phyloP scores from a whole-genome alignment of 257 asterid genomes.

The Salvia rosmarinus region DNA sequence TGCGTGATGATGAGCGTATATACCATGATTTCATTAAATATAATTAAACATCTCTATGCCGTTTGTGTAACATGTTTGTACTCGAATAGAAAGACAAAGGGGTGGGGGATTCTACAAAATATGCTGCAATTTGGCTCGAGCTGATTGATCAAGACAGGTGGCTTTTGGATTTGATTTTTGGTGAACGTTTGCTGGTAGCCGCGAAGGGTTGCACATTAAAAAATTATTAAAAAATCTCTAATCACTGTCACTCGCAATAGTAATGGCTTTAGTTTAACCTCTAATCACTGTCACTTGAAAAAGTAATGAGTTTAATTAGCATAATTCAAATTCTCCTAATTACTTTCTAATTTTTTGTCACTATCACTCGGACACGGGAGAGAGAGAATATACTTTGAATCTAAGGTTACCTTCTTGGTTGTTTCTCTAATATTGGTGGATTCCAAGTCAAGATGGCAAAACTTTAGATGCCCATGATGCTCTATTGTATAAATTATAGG shows the following conservation, averaged over 20 bases:
- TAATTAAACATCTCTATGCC: too few species aligned
- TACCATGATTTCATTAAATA: too few species aligned
- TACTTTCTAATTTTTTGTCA: not conserved
- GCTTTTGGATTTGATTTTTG: constrained; percentile 28
- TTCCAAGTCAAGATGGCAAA: constrained; percentile 5
- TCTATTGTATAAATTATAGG: too few species aligned
- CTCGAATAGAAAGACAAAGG: not conserved
- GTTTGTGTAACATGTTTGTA: not conserved
- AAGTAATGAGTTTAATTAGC: not conserved
- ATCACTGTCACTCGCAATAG: constrained; percentile 2
- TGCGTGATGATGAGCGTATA: not conserved
- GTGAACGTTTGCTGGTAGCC: constrained; percentile 34
- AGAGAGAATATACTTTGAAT: constrained; percentile 28
- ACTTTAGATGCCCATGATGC: too few species aligned
- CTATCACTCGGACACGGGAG: not conserved
- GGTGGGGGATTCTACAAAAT: not conserved
- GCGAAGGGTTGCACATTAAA: constrained; percentile 25
- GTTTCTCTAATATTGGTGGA: not conserved
- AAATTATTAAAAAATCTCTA: not conserved
- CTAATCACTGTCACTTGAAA: not conserved
- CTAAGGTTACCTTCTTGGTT: not conserved
- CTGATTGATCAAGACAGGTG: constrained; percentile 12
- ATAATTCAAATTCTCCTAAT: not conserved
- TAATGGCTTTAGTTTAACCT: not conserved
- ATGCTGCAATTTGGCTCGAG: not conserved